phyloP scores from a whole-genome alignment of 2,329 filamentous ascomycete species.

The Blastomyces parvus region DNA sequence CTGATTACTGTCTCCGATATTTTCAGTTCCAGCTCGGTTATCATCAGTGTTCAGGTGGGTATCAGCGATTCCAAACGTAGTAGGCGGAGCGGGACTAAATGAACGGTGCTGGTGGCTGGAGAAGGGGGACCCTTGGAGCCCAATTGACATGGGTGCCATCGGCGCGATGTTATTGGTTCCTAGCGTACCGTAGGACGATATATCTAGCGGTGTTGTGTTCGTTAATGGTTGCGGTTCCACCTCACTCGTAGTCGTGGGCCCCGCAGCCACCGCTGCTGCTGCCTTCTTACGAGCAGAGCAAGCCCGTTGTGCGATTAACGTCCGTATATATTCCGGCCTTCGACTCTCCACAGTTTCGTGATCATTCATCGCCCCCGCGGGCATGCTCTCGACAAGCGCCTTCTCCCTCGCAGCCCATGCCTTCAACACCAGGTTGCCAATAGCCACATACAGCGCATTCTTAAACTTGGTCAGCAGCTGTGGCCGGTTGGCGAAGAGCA shows the following conservation, averaged over 20 bases:
- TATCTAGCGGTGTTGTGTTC: background rate
- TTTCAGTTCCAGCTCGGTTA: background rate
- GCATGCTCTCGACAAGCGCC: background rate
- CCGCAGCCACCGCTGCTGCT: background rate
- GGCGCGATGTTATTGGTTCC: background rate
- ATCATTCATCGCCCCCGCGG: background rate
- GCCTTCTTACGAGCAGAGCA: background rate
- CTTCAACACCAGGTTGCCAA: background rate
- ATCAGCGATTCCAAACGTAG: background rate
- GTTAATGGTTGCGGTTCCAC: background rate
- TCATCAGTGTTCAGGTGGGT: background rate
- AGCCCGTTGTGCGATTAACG: background rate
- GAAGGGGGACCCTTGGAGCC: background rate
- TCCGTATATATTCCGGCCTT: background rate
- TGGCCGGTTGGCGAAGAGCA: constrained; percentile 35
- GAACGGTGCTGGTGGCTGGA: background rate
- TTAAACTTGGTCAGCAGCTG: constrained; percentile 30
- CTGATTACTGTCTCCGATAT: background rate
- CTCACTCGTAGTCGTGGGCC: background rate
- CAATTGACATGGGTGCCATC: background rate
- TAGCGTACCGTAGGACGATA: background rate
- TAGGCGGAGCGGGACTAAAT: background rate
- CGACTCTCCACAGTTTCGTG: background rate
- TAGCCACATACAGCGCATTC: constrained; percentile 25
- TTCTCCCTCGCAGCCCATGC: background rate